These are phyloP conservation scores for Candida andamanensis DNA, from an alignment of 805 yeast species.

Conservation along the genomic window DNA sequence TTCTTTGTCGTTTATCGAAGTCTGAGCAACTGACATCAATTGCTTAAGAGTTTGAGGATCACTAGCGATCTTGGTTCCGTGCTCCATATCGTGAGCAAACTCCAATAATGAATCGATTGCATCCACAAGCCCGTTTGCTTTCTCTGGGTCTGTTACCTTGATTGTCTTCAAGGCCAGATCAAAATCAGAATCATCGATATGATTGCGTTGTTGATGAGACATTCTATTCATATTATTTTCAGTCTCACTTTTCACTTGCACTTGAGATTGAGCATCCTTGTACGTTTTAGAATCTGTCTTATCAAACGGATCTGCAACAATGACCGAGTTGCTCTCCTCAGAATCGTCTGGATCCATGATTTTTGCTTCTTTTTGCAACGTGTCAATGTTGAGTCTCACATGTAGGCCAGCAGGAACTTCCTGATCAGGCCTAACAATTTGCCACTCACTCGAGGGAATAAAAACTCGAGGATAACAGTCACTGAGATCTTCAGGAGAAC, in stretches of 20 bases:
- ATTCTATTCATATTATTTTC: not conserved
- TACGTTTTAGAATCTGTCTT: too few species aligned
- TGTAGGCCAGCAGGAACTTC: slow-evolving; percentile 76
- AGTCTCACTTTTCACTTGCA: not conserved
- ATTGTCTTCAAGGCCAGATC: slow-evolving; percentile 14
- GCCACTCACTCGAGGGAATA: slow-evolving; percentile 66
- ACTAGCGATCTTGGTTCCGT: slow-evolving; percentile 47
- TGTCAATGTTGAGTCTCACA: slow-evolving; percentile 68
- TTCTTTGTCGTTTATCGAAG: slow-evolving; percentile 29
- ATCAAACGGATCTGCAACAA: slow-evolving; percentile 2
- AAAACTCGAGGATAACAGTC: slow-evolving; percentile 65
- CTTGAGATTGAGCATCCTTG: not conserved
- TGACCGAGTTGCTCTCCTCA: slow-evolving; percentile 12
- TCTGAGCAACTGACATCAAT: slow-evolving; percentile 21
- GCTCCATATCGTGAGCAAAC: slow-evolving; percentile 62
- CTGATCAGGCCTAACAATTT: slow-evolving; percentile 63
- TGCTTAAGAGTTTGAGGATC: too few species aligned
- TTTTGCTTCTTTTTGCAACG: slow-evolving; percentile 67
- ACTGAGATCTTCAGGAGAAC: slow-evolving; percentile 7
- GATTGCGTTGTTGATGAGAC: slow-evolving; percentile 4
- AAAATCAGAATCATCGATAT: slow-evolving; percentile 15
- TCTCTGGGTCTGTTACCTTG: slow-evolving; percentile 4
- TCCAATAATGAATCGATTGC: slow-evolving; percentile 48
- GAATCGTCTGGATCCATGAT: slow-evolving; percentile 31
- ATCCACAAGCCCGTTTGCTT: not conserved